Conservation (phyloP, 805 yeast genomes). For the Nakazawaea ishiwadae region DNA sequence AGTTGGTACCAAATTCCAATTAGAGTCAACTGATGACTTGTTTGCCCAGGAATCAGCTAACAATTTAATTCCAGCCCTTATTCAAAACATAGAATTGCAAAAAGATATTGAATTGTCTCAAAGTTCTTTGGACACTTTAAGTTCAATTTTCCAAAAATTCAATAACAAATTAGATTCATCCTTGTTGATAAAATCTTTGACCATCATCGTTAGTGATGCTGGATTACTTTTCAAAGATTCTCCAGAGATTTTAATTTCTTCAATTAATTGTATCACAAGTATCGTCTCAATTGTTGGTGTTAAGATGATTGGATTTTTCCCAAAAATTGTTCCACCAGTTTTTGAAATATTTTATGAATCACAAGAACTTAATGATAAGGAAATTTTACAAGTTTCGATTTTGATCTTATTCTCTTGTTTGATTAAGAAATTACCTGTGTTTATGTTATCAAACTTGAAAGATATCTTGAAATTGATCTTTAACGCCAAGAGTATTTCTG, state of each 20-base stretch:
- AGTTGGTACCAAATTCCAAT: slow-evolving; percentile 62
- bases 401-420: slow-evolving; percentile 69
- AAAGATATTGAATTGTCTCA: slow-evolving; percentile 52
- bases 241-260: slow-evolving; percentile 66
- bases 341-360: slow-evolving; percentile 52
- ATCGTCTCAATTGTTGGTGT: slow-evolving; percentile 77
- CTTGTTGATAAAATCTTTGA: slow-evolving; percentile 44
- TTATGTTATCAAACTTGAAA: slow-evolving; percentile 64
- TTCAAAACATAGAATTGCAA: slow-evolving; percentile 30
- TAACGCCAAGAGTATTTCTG: slow-evolving; percentile 53
- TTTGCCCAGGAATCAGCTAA: slow-evolving; percentile 48
- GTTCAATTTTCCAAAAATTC: slow-evolving; percentile 59
- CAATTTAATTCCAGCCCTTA: slow-evolving; percentile 45
- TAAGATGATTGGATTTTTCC: slow-evolving; percentile 77
- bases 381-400: slow-evolving; percentile 58
- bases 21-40: slow-evolving; percentile 51
- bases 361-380: slow-evolving; percentile 17
- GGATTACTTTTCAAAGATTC: slow-evolving; percentile 46
- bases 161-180: slow-evolving; percentile 45
- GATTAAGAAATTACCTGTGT: slow-evolving; percentile 80
- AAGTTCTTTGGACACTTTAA: slow-evolving; percentile 63
- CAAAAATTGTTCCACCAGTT: slow-evolving; percentile 77
- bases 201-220: slow-evolving; percentile 40
- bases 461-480: slow-evolving; percentile 58
- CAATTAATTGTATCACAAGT: slow-evolving; percentile 67